phyloP scores from a whole-genome alignment of 345 rosid species.

The Linum tenue region DNA sequence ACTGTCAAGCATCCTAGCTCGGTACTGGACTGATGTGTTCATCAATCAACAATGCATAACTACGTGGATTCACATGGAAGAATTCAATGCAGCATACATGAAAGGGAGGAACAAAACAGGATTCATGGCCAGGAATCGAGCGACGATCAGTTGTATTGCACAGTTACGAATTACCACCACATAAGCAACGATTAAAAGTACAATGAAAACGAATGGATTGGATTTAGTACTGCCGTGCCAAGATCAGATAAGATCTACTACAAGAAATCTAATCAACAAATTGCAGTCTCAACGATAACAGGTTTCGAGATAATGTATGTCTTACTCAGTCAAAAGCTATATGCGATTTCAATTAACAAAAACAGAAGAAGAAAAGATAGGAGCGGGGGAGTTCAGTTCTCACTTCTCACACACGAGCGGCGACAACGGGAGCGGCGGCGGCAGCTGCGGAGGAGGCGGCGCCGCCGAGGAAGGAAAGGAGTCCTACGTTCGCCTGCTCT shows the following conservation, averaged over 20 bases:
- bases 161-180: neutral
- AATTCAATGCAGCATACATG: neutral
- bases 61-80: no score
- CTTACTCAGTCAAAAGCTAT: neutral
- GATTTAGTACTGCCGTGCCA: neutral
- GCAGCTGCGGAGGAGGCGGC: slow-evolving; percentile 54
- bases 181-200: neutral
- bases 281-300: neutral
- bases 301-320: neutral
- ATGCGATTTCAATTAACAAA: no score
- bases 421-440: slow-evolving; percentile 42
- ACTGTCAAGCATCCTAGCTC: no score
- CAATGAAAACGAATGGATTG: neutral
- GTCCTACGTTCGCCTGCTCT: slow-evolving; percentile 49
- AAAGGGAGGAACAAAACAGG: neutral
- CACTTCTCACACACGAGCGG: slow-evolving; percentile 36
- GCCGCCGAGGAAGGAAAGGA: slow-evolving; percentile 64
- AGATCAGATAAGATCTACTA: neutral
- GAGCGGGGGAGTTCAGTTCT: neutral
- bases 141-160: neutral
- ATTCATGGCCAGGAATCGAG: neutral
- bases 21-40: no score
- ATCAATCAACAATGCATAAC: no score
- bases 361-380: neutral
- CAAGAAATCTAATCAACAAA: no score